Evolutionary conservation across 768 basidiomycete genomes (phyloP), one percentile per base, ranked within the genome.

Genomic region (Rubroboletus pulcherrimus): DNA sequence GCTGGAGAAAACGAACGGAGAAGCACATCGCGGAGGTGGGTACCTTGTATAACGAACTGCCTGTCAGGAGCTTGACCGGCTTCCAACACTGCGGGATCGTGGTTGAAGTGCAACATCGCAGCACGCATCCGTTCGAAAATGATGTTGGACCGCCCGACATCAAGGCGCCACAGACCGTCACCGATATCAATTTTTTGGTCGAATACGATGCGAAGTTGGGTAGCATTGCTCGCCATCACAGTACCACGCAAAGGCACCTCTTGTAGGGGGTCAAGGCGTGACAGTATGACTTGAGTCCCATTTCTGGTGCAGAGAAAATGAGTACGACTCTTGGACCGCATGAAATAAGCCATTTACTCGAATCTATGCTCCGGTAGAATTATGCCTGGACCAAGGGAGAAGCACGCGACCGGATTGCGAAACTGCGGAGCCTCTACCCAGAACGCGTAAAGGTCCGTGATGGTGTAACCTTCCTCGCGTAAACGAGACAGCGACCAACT

Each of bases 211-310:
- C 78, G 77, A 41, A 92, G 68, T 45, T 83, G 78, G 11, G 82
- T 80, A 1, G 77, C 65, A 2, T 77, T 77, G 43, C 69, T 65
- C 5, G 78, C 73, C 21, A 87, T 66, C 21, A 89, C 77, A 11
- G 79, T 78, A 0, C 87, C 91, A 17, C 77, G 75, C 7, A 77
- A 60, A 12, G 82, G 78, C 2, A 69, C 61, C 47, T 89, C 83
- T 54, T 72, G 68, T 6, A 87, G 69, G 0, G 90, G 91, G 63
- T 90, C 82, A 8, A 78, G 51, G 10, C 78, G 81, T 4, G 81
- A 87, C 19, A 91, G 68, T 5, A 91, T 71, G 1, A 93, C 78
- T 56, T 85, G 82, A 0, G 81, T 82, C 5, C 91, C 91, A 48
- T 81, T 83, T 57, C 91, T 93, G 50, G 29, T n/a, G 15, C 21